These are phyloP conservation scores for Bruguiera sexangula DNA, from an alignment of 345 rosid species.

Conservation along the genomic window DNA sequence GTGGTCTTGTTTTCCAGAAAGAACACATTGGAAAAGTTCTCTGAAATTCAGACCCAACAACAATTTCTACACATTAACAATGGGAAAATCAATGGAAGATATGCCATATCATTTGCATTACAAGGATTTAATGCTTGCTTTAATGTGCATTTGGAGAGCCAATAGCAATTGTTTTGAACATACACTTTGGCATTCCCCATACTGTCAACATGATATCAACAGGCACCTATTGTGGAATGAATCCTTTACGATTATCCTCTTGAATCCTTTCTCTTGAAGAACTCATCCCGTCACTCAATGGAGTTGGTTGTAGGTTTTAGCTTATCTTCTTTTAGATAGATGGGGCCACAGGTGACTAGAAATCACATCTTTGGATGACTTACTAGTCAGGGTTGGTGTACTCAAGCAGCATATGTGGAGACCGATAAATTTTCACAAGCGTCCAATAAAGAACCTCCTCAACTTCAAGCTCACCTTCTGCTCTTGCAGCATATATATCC, in stretches of 20 bases:
- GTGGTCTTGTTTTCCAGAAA: too few relatives aligned
- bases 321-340: background rate
- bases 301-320: background rate
- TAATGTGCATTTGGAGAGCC: too few relatives aligned
- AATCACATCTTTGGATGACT: background rate
- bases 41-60: too few relatives aligned
- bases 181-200: too few relatives aligned
- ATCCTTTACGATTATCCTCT: background rate
- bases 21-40: too few relatives aligned
- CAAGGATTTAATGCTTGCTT: too few relatives aligned
- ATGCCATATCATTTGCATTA: too few relatives aligned
- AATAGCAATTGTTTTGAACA: too few relatives aligned
- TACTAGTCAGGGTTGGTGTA: slow-evolving; percentile 37
- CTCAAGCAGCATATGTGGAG: slow-evolving; percentile 47
- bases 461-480: slow-evolving; percentile 48
- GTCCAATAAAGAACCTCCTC: slow-evolving; percentile 51
- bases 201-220: background rate
- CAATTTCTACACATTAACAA: too few relatives aligned
- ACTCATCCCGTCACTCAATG: background rate
- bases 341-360: background rate
- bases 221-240: background rate
- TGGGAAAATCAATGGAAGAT: too few relatives aligned
- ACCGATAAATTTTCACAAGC: slow-evolving; percentile 42
- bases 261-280: background rate
- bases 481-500: slow-evolving; percentile 49